These are phyloP conservation scores for Oehlia diaphana DNA, from an alignment of 192 early-diverging fungal species.

Conservation along the genomic window DNA sequence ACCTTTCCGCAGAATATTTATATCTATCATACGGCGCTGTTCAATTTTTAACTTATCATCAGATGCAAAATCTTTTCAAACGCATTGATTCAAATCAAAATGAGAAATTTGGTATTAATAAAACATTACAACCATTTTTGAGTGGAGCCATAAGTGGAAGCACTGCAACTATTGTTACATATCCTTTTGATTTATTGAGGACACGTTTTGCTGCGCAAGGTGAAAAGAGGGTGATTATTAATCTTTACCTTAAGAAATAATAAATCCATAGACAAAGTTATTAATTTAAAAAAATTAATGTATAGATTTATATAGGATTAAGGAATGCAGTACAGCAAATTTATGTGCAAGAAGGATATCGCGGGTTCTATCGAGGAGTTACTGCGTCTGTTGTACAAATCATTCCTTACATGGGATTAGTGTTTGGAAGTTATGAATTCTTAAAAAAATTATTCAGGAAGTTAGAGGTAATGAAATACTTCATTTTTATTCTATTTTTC, in stretches of 20 bases:
- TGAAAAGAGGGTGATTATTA: constrained; percentile 39
- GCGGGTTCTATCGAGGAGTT: constrained; percentile 86
- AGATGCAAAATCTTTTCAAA: constrained; percentile 49
- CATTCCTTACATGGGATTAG: constrained; percentile 93
- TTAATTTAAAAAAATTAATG: background rate
- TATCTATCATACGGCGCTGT: constrained; percentile 88
- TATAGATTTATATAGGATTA: constrained; percentile 68
- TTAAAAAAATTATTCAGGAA: constrained; percentile 3
- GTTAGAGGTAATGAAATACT: constrained; percentile 32
- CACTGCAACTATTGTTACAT: constrained; percentile 78
- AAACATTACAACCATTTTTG: constrained; percentile 58
- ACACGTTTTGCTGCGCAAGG: constrained; percentile 92
- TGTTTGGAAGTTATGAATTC: constrained; percentile 63
- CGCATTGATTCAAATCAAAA: background rate
- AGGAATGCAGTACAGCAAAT: constrained; percentile 68
- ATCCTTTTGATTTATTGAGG: constrained; percentile 94
- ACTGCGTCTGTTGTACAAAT: constrained; percentile 82
- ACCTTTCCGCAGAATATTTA: constrained; percentile 88
- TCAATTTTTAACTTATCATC: constrained; percentile 81
- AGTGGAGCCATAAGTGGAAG: constrained; percentile 79
- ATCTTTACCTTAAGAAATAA: no score
- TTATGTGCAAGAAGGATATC: constrained; percentile 66
- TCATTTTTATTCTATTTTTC: background rate
- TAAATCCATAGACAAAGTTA: background rate
- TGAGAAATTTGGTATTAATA: background rate